These are phyloP conservation scores for Fusarium pilosicola DNA, from an alignment of 2,329 filamentous ascomycete species.

Conservation along the genomic window DNA sequence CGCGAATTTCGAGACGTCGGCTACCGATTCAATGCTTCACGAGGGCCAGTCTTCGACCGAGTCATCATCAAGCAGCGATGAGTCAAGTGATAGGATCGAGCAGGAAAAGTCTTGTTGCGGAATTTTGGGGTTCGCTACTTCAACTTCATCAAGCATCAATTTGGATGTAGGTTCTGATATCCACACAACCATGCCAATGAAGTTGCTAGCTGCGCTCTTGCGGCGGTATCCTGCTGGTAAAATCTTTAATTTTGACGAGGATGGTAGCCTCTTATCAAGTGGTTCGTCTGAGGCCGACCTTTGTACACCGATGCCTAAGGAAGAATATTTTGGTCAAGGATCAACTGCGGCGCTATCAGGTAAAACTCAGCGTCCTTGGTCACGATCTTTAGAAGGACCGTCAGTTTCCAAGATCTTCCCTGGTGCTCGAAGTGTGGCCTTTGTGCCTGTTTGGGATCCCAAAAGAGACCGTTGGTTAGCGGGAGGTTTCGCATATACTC, in stretches of 20 bases:
- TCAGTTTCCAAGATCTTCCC: conserved; percentile 51
- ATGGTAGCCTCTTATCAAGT: conserved; percentile 49
- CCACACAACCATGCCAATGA: conserved; percentile 49
- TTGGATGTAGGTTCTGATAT: conserved; percentile 31
- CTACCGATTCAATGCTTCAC: conserved; percentile 23
- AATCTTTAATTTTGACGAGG: conserved; percentile 57
- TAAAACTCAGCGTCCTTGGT: conserved; percentile 1
- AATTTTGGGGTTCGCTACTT: conserved; percentile 54
- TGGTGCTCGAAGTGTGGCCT: conserved; percentile 56
- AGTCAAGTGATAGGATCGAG: conserved; percentile 15
- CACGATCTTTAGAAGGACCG: conserved; percentile 11
- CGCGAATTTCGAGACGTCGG: conserved; percentile 40
- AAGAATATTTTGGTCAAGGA: not conserved
- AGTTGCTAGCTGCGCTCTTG: conserved; percentile 53
- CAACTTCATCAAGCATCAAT: conserved; percentile 47
- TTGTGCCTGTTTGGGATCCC: conserved; percentile 60
- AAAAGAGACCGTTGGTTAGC: conserved; percentile 59
- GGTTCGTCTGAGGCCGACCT: conserved; percentile 47
- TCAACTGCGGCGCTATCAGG: not conserved
- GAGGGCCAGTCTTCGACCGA: conserved; percentile 28
- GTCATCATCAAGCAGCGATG: conserved; percentile 43
- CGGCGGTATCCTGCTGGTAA: conserved; percentile 58
- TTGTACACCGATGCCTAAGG: not conserved
- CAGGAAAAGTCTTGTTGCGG: conserved; percentile 41
- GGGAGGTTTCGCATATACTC: conserved; percentile 61